Conservation (phyloP, 2,329 filamentous ascomycete species). For the Aspergillus pseudoterreus region DNA sequence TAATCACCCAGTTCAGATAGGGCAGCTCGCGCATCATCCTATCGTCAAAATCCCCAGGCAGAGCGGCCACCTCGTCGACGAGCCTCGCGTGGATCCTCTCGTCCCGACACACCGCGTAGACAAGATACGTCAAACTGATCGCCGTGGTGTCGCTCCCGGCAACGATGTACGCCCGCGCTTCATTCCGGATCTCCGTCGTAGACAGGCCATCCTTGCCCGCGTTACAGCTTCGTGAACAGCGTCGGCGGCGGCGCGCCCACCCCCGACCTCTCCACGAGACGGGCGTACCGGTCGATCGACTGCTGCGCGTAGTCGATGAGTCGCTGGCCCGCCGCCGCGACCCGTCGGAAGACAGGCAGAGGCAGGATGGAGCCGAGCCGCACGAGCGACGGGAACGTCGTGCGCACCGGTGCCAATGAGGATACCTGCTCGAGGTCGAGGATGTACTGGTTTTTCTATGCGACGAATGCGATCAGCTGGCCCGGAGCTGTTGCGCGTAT, state of each 20-base stretch:
- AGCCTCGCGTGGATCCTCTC: constrained; percentile 13
- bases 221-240: constrained; percentile 26
- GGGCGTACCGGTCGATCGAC: constrained; percentile 23
- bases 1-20: constrained; percentile 55
- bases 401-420: constrained; percentile 15
- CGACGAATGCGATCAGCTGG: not conserved
- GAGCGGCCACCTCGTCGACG: constrained; percentile 15
- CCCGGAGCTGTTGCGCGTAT: too few species aligned
- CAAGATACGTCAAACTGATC: constrained; percentile 46
- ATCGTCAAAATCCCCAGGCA: constrained; percentile 17
- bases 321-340: constrained; percentile 16
- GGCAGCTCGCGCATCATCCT: constrained; percentile 50
- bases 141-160: constrained; percentile 54
- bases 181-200: constrained; percentile 34
- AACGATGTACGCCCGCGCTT: constrained; percentile 46
- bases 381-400: constrained; percentile 23
- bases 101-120: constrained; percentile 20
- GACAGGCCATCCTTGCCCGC: constrained; percentile 22
- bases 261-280: constrained; percentile 13
- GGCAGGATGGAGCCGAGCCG: constrained; percentile 19
- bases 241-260: constrained; percentile 13
- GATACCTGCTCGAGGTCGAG: constrained; percentile 31
- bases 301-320: constrained; percentile 20
- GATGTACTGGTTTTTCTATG: constrained; percentile 43
- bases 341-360: constrained; percentile 19